phyloP scores from a whole-genome alignment of 441 rosid genomes.

The Raphanus hybrid region DNA sequence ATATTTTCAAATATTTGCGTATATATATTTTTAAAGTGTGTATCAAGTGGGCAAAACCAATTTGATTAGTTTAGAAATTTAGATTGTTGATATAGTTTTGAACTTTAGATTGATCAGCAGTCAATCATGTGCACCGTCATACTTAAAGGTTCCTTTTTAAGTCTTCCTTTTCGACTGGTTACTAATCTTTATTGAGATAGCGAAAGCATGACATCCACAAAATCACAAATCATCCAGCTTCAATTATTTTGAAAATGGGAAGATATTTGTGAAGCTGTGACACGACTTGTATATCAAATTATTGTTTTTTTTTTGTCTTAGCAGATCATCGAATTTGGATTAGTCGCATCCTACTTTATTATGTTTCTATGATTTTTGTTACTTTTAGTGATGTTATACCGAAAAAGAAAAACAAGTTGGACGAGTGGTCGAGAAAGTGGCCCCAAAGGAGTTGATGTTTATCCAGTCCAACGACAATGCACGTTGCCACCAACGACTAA shows the following conservation, averaged over 20 bases:
- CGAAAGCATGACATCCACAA: neutral
- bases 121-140: neutral
- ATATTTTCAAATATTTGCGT: neutral
- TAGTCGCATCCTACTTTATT: neutral
- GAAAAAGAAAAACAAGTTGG: neutral
- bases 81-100: too few relatives aligned
- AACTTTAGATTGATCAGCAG: neutral
- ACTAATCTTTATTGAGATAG: neutral
- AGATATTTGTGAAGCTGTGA: conserved; percentile 18
- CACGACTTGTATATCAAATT: neutral
- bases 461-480: neutral
- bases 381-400: neutral
- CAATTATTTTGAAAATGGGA: neutral
- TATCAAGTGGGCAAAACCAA: conserved; percentile 20
- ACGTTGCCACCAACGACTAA: neutral
- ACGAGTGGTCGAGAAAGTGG: conserved; percentile 1
- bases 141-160: neutral
- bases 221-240: neutral
- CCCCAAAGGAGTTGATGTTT: conserved; percentile 1
- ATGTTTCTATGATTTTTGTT: neutral
- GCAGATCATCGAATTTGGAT: neutral
- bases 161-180: neutral
- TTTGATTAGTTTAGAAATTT: neutral
- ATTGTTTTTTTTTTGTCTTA: neutral
- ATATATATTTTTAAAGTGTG: neutral